Conservation (phyloP, 768 basidiomycete species). For the Xerocomus brunneocitrinus region DNA sequence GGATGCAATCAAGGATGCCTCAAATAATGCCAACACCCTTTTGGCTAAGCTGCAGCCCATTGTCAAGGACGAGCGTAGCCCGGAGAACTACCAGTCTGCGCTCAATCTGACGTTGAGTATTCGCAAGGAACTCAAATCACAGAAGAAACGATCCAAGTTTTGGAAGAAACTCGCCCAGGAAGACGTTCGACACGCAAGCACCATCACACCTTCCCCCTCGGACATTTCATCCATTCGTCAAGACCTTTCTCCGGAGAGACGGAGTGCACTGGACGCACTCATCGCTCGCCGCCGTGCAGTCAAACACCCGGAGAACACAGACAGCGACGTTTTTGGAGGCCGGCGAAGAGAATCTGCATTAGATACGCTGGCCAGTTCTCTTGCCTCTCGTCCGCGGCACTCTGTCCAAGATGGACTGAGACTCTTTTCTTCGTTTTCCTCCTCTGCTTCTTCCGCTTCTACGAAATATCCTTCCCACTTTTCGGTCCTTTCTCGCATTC, state of each 20-base stretch:
- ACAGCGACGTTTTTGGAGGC: slow-evolving; percentile 26
- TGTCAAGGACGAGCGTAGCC: slow-evolving; percentile 32
- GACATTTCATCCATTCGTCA: slow-evolving; percentile 28
- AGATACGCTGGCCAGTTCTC: slow-evolving; percentile 20
- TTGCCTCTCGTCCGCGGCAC: slow-evolving; percentile 22
- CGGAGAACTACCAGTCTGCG: slow-evolving; percentile 43
- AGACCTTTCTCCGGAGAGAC: slow-evolving; percentile 22
- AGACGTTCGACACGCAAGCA: slow-evolving; percentile 17
- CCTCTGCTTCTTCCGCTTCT: slow-evolving; percentile 21
- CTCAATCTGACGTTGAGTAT: slow-evolving; percentile 42
- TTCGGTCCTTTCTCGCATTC: slow-evolving; percentile 9
- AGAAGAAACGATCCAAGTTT: slow-evolving; percentile 41
- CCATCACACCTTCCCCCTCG: slow-evolving; percentile 29
- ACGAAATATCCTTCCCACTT: slow-evolving; percentile 14
- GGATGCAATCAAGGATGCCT: slow-evolving; percentile 40
- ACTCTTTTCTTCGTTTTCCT: slow-evolving; percentile 15
- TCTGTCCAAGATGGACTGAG: slow-evolving; percentile 10
- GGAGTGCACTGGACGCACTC: slow-evolving; percentile 38
- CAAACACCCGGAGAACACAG: slow-evolving; percentile 9
- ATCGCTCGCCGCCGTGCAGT: slow-evolving; percentile 21
- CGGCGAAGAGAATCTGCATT: slow-evolving; percentile 9
- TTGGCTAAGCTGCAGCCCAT: slow-evolving; percentile 41
- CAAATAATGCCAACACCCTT: slow-evolving; percentile 34
- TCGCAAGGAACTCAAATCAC: slow-evolving; percentile 41
- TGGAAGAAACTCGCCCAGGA: slow-evolving; percentile 43